These are phyloP conservation scores for Neophaeococcomyces aloes DNA, from an alignment of 2,329 filamentous ascomycete species.

Conservation along the genomic window DNA sequence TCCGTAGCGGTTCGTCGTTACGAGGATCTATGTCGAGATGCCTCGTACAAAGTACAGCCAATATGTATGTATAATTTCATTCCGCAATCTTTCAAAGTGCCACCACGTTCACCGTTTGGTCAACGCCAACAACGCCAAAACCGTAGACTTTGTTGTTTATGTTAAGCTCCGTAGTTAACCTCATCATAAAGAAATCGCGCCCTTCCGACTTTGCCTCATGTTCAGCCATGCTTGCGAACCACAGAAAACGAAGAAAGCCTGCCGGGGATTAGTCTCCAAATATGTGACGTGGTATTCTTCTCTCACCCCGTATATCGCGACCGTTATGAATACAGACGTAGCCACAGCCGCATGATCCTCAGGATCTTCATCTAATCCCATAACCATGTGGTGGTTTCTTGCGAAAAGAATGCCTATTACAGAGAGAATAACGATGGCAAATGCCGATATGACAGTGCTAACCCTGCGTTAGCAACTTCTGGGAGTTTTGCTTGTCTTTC, in stretches of 20 bases:
- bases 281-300: not conserved
- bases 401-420: slow-evolving; percentile 64
- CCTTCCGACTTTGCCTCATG: slow-evolving; percentile 67
- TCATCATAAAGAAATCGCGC: slow-evolving; percentile 60
- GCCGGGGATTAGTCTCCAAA: slow-evolving; percentile 14
- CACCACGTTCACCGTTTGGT: no score
- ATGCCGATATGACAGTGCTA: slow-evolving; percentile 60
- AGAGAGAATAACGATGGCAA: slow-evolving; percentile 55
- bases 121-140: not conserved
- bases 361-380: slow-evolving; percentile 56
- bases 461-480: slow-evolving; percentile 6
- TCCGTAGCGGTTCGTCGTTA: no score
- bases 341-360: slow-evolving; percentile 68
- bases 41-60: no score
- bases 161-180: not conserved
- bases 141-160: not conserved
- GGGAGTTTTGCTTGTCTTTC: not conserved
- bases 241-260: slow-evolving; percentile 89
- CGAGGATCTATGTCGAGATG: no score
- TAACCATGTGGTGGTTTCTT: slow-evolving; percentile 70
- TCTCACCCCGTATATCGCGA: slow-evolving; percentile 79
- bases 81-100: no score
- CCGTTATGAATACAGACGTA: slow-evolving; percentile 73
- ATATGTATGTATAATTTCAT: no score
- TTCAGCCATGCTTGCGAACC: slow-evolving; percentile 81